Percentiles rank a stretch among this genome's conserved stretches.
Evolutionary conservation across 2,329 filamentous ascomycete species (phyloP).

Genomic region (Penicillium oxalicum): DNA sequence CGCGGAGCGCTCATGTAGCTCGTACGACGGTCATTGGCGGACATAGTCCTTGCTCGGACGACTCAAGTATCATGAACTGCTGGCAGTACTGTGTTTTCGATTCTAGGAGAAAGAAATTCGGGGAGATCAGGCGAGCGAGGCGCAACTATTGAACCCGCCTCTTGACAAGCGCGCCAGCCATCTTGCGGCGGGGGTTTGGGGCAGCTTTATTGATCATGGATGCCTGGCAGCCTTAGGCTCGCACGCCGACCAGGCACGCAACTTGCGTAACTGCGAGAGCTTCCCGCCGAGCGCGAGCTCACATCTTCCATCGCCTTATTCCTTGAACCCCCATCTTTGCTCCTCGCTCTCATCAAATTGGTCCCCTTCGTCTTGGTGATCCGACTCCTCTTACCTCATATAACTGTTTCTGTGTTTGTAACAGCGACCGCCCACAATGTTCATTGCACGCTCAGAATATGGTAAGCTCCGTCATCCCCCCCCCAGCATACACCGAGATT

Average conservation of each 20-base stretch:
- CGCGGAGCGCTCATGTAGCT: constrained; percentile 34
- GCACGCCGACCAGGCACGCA: constrained; percentile 25
- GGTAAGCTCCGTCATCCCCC: constrained; percentile 55
- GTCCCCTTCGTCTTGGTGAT: constrained; percentile 1
- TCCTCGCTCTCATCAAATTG: constrained; percentile 9
- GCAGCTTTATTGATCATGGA: neutral
- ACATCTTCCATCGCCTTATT: constrained; percentile 18
- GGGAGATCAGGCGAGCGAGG: constrained; percentile 1
- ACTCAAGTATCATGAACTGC: constrained; percentile 20
- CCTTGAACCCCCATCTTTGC: constrained; percentile 12
- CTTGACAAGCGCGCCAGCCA: constrained; percentile 9
- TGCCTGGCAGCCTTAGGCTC: constrained; percentile 20
- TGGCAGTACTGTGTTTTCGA: constrained; percentile 1
- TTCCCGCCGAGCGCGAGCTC: constrained; percentile 26
- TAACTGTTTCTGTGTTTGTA: constrained; percentile 1
- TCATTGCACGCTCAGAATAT: constrained; percentile 99
- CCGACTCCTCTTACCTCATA: neutral
- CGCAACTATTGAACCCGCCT: constrained; percentile 3
- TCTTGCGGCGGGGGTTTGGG: constrained; percentile 11
- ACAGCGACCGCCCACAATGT: constrained; percentile 63
- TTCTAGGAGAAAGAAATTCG: neutral
- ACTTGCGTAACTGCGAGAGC: constrained; percentile 30
- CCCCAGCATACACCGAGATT: constrained; percentile 22
- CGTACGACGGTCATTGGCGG: constrained; percentile 37
- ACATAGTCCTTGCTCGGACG: constrained; percentile 29